Percentiles rank a stretch among this genome's conserved stretches.
phyloP scores from a whole-genome alignment of 257 asterid species.

The Galeopsis tetrahit region DNA sequence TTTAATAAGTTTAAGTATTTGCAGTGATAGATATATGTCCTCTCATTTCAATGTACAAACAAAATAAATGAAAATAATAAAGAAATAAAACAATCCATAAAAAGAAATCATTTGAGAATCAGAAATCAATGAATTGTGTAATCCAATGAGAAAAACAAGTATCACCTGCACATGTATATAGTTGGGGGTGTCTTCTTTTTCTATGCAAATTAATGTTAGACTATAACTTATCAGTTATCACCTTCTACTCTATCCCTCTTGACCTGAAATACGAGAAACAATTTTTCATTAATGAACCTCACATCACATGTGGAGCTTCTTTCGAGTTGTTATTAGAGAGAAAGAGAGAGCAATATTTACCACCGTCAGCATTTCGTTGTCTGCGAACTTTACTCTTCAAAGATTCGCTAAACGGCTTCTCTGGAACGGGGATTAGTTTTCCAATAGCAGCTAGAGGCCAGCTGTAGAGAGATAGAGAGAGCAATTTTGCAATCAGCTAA shows the following conservation, averaged over 20 bases:
- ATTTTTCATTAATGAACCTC: neutral
- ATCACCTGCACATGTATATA: neutral
- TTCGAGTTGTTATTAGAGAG: neutral
- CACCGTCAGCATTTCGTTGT: conserved; percentile 27
- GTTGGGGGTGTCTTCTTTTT: conserved; percentile 29
- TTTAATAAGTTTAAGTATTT: too few species aligned
- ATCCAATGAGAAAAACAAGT: neutral
- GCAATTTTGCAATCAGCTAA: neutral
- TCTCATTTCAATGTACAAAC: neutral
- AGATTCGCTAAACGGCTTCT: conserved; percentile 39
- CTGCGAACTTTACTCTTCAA: conserved; percentile 25
- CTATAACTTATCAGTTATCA: conserved; percentile 23
- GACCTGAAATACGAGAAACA: conserved; percentile 27
- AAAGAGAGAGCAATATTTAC: conserved; percentile 17
- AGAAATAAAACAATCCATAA: too few species aligned
- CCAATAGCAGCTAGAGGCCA: conserved; percentile 65
- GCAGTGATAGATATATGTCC: neutral
- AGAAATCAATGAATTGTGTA: conserved; percentile 7
- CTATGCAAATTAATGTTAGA: conserved; percentile 34
- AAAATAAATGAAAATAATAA: too few species aligned
- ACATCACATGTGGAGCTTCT: neutral
- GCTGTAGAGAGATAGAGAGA: conserved; percentile 34
- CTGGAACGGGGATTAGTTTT: conserved; percentile 56
- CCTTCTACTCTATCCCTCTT: neutral
- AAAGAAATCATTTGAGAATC: neutral